Base-by-base conservation (phyloP, 148 eudicot species). In the Nepenthes gracilis region DNA sequence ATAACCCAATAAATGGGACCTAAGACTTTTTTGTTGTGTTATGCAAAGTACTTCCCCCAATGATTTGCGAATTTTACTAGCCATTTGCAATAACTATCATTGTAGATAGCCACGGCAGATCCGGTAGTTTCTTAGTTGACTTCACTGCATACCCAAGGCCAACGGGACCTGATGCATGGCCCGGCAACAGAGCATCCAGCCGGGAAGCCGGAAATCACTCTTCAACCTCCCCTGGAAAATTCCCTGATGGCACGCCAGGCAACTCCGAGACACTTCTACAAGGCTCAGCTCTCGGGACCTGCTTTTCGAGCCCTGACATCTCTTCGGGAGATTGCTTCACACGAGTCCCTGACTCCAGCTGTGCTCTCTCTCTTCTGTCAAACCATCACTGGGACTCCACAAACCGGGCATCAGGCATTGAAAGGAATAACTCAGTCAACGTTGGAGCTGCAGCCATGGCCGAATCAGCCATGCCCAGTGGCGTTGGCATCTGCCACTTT, bases 311-410 rank as follows among this genome's bases (percentile, higher is more conserved):
- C 62, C 53, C 72, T 53, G 58, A 23, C 12, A 59, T 80, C 43
- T 72, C 95, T 67, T 71, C 81, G 5, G 86, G 86, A 71, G 85
- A 80, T 75, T 79, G 84, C 66, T 77, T 49, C 53, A 49, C 75
- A 40, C 84, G 83, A 55, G 83, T 74, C 66, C 23, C 23, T 23
- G 83, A 80, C 74, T 80, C 90, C 43, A 69, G 69, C 77, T 72
- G 96, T 92, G 97, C 96, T 92, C 96, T 88, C 97, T 92, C 97
- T 92, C 96, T 92, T 92, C 97, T 92, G 97, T 92, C 97, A 92
- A 85, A 72, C 77, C 90, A 83, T 70, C 74, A 86, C 63, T 83
- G 93, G 85, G 79, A 70, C 82, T 80, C 87, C 65, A 78, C 75
- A 70, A 76, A 67, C 77, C 80, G 62, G 38, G 61, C 78, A 62